These are phyloP conservation scores for Ramichloridium luteum DNA, from an alignment of 2,329 filamentous ascomycete genomes.

Conservation along the genomic window DNA sequence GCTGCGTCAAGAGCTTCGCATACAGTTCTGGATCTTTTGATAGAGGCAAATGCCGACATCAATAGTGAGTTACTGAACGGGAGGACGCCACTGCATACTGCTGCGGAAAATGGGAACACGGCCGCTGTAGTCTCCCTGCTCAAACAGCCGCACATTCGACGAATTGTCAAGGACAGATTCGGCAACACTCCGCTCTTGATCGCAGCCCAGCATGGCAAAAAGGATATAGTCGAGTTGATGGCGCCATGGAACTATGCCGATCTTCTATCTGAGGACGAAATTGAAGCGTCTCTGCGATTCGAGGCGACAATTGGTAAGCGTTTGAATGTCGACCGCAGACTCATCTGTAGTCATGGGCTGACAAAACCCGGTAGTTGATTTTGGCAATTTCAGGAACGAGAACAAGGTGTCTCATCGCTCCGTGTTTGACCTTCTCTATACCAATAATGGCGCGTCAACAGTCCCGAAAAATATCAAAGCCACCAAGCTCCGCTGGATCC, in stretches of 20 bases:
- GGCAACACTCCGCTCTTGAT: slow-evolving; percentile 33
- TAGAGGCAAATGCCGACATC: slow-evolving; percentile 16
- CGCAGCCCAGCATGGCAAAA: slow-evolving; percentile 29
- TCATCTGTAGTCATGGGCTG: slow-evolving; percentile 5
- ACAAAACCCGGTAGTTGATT: slow-evolving; percentile 12
- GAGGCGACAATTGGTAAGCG: not conserved
- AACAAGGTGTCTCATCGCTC: slow-evolving; percentile 15
- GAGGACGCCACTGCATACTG: slow-evolving; percentile 18
- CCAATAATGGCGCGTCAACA: slow-evolving; percentile 18
- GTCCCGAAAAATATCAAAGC: slow-evolving; percentile 30
- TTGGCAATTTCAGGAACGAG: slow-evolving; percentile 17
- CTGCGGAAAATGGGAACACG: slow-evolving; percentile 18
- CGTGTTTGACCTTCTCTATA: slow-evolving; percentile 15
- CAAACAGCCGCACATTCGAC: slow-evolving; percentile 20
- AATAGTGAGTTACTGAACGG: slow-evolving; percentile 16
- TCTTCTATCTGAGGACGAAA: slow-evolving; percentile 12
- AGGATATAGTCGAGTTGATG: slow-evolving; percentile 30
- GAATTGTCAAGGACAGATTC: slow-evolving; percentile 29
- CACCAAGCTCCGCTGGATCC: slow-evolving; percentile 34
- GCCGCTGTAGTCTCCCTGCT: slow-evolving; percentile 15
- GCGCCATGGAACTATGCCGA: slow-evolving; percentile 29
- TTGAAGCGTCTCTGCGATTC: slow-evolving; percentile 9
- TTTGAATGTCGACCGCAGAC: slow-evolving; percentile 1
- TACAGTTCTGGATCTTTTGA: slow-evolving; percentile 13
- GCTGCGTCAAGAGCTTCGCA: slow-evolving; percentile 9